Percentiles rank a stretch among this genome's conserved stretches.
phyloP scores from a whole-genome alignment of 108 stramenopile genomes.

The Skeletonema costatum region DNA sequence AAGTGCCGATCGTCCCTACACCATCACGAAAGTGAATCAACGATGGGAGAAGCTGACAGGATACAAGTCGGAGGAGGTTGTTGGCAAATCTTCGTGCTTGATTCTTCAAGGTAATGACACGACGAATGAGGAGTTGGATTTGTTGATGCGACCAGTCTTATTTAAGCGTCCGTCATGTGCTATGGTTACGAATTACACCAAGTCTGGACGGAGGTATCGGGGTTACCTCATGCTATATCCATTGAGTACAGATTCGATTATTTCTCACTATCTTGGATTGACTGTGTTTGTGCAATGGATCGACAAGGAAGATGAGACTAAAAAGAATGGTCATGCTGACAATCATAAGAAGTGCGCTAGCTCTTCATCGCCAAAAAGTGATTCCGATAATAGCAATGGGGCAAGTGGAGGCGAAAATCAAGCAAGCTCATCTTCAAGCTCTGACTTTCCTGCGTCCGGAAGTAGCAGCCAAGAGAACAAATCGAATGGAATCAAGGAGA shows the following conservation, averaged over 20 bases:
- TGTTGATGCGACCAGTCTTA: conserved; percentile 74
- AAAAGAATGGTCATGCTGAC: background rate
- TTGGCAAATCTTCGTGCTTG: conserved; percentile 72
- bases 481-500: background rate
- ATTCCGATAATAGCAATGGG: background rate
- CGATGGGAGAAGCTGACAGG: conserved; percentile 90
- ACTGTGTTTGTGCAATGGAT: conserved; percentile 64
- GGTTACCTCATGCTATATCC: conserved; percentile 77
- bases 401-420: background rate
- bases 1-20: conserved; percentile 81
- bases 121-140: conserved; percentile 46
- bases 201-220: conserved; percentile 58
- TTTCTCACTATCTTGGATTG: conserved; percentile 80
- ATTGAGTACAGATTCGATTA: conserved; percentile 80
- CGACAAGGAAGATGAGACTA: conserved; percentile 7
- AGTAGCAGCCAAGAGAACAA: conserved; percentile 18
- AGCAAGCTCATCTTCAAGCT: conserved; percentile 11
- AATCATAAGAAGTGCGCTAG: background rate
- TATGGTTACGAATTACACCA: conserved; percentile 75
- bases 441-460: background rate
- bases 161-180: conserved; percentile 79
- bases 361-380: conserved; percentile 3
- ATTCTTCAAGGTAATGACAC: conserved; percentile 75
- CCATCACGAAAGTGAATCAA: conserved; percentile 88
- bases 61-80: conserved; percentile 82